phyloP scores from a whole-genome alignment of 805 yeast genomes.

The Schizosaccharomyces pombe region DNA sequence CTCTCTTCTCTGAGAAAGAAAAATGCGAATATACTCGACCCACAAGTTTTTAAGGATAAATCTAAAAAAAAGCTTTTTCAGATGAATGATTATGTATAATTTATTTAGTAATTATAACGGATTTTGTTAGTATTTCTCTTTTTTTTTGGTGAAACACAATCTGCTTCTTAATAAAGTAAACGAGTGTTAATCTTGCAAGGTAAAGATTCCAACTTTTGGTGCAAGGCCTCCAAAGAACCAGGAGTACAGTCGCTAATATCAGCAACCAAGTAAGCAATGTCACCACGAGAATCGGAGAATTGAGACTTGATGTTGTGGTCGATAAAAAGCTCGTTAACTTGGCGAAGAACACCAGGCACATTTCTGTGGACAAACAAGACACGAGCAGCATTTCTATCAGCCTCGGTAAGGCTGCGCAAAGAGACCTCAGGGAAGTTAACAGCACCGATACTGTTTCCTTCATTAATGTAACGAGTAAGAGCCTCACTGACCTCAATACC shows the following conservation, averaged over 20 bases:
- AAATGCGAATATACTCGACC: too few relatives aligned
- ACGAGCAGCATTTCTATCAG: slow-evolving; percentile 64
- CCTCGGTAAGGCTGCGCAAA: slow-evolving; percentile 65
- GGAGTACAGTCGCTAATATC: slow-evolving; percentile 71
- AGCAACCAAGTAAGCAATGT: slow-evolving; percentile 92
- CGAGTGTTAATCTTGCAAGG: slow-evolving; percentile 81
- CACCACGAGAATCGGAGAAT: slow-evolving; percentile 90
- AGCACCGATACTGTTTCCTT: slow-evolving; percentile 83
- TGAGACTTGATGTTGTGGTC: slow-evolving; percentile 93
- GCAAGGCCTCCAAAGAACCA: slow-evolving; percentile 61
- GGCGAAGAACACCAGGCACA: slow-evolving; percentile 94
- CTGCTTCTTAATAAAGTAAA: slow-evolving; percentile 40
- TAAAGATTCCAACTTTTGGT: slow-evolving; percentile 68
- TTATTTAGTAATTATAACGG: too few relatives aligned
- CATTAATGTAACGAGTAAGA: slow-evolving; percentile 75
- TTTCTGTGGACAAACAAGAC: slow-evolving; percentile 89
- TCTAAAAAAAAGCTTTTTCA: too few relatives aligned
- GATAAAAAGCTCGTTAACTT: slow-evolving; percentile 86
- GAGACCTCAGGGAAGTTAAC: slow-evolving; percentile 98
- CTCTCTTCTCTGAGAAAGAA: too few relatives aligned
- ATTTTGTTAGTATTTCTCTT: too few relatives aligned
- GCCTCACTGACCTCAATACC: slow-evolving; percentile 86
- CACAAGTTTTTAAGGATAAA: too few relatives aligned
- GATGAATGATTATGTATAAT: too few relatives aligned
- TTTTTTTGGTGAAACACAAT: not conserved